Evolutionary conservation across 306 rosid genomes (phyloP), one percentile per base, ranked within the genome.

Genomic region (Erythrophleum fordii): DNA sequence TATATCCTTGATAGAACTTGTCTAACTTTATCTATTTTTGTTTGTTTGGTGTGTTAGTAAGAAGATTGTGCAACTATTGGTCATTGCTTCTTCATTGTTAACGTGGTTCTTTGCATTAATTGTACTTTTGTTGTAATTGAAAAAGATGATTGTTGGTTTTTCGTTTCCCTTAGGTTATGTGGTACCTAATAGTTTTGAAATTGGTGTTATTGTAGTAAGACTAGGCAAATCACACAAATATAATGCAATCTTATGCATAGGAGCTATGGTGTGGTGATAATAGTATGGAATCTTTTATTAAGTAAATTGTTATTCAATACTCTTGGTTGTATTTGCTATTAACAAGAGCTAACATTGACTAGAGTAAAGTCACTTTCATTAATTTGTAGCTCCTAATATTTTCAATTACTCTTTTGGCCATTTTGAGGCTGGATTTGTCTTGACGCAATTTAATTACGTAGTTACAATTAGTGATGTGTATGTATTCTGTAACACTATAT

Each of bases 101-200:
- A 22, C 8, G 11, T 68, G 34, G 20, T 26, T 39, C 41, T 41
- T 12, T 39, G 53, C 53, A 22, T 11, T 42, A 34, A 20, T 68
- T 42, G 22, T 81, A 46, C 52, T 73, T 55, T 75, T 81, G 68
- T 64, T 45, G 9, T 37, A 41, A n/a, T 85, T 76, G 62, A 80
- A 18, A 8, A 37, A 77, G 64, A 23, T 77, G 25, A 48, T 76
- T 79, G 53, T 72, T 52, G 65, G 81, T 45, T 83, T 83, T 64
- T n/a, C 55, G 45, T 77, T 75, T 56, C 58, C 56, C 51, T 79
- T 86, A 93, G 97, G 97, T 93, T 83, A 94, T 95, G 23, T 93
- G 99, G 98, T 93, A 75, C 99, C 98, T 29, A 97, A 98, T 76
- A 72, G 98, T 91, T 95, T 91, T 74, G 99, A 95, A 81, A 91